Conservation (phyloP, 768 basidiomycete genomes). For the Russula sp. region DNA sequence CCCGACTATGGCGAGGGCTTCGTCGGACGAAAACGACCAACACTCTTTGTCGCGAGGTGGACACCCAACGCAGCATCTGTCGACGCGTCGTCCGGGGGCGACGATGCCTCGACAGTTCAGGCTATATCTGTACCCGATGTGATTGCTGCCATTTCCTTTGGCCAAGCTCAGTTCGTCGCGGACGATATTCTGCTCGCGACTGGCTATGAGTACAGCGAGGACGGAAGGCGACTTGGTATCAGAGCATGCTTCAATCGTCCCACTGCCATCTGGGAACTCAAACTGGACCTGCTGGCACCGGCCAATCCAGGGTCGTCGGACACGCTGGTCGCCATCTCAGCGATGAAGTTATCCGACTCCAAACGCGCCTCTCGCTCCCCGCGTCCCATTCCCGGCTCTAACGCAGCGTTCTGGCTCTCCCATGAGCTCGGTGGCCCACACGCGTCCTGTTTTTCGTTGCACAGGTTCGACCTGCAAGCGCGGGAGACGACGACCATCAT, state of each 20-base stretch:
- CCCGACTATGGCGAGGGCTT: constrained; percentile 22
- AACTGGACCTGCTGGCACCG: constrained; percentile 5
- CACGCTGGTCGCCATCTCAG: neutral
- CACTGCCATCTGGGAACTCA: constrained; percentile 28
- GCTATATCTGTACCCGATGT: neutral
- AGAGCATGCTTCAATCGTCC: constrained; percentile 31
- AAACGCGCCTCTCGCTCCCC: constrained; percentile 22
- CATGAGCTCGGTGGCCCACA: constrained; percentile 31
- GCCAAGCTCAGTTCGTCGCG: constrained; percentile 20
- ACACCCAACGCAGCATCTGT: neutral
- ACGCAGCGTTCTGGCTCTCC: constrained; percentile 28
- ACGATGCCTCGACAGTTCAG: neutral
- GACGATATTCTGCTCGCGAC: constrained; percentile 27
- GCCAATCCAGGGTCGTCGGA: neutral
- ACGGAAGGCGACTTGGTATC: constrained; percentile 31
- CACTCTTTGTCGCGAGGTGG: constrained; percentile 16
- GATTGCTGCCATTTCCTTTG: constrained; percentile 8
- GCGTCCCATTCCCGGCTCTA: constrained; percentile 18
- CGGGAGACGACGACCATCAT: constrained; percentile 22
- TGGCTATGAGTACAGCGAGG: constrained; percentile 27
- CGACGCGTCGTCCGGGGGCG: neutral
- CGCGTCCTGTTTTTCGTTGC: constrained; percentile 28
- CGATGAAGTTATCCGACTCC: constrained; percentile 16
- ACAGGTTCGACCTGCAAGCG: constrained; percentile 19
- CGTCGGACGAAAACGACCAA: constrained; percentile 19